phyloP scores from a whole-genome alignment of 177 flowering plant genomes.

The Tripterygium wilfordii region DNA sequence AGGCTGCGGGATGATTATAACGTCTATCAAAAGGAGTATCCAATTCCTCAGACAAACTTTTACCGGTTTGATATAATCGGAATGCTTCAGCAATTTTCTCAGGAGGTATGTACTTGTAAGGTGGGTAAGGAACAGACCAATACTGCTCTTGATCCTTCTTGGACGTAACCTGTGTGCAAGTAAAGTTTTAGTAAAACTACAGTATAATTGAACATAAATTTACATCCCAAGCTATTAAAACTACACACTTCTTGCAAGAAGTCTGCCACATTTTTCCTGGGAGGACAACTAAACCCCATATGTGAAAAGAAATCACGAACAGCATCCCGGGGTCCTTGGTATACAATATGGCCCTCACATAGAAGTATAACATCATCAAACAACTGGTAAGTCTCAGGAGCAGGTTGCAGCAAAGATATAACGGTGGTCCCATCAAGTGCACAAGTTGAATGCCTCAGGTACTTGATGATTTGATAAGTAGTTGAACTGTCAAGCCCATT shows the following conservation, averaged over 20 bases:
- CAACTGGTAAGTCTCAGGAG: constrained; percentile 84
- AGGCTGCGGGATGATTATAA: constrained; percentile 77
- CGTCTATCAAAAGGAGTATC: constrained; percentile 62
- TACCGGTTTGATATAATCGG: constrained; percentile 52
- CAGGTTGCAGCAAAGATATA: constrained; percentile 81
- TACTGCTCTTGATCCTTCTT: constrained; percentile 92
- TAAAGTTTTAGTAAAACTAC: constrained; percentile 3
- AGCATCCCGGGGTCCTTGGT: constrained; percentile 74
- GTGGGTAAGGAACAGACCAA: constrained; percentile 54
- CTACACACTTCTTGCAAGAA: constrained; percentile 87
- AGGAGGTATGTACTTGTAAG: constrained; percentile 62
- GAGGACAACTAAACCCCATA: constrained; percentile 83
- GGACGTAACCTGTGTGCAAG: constrained; percentile 59
- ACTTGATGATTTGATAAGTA: constrained; percentile 77
- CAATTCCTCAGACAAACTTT: constrained; percentile 47
- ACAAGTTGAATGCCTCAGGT: constrained; percentile 67
- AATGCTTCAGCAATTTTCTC: constrained; percentile 78
- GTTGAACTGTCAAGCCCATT: constrained; percentile 94
- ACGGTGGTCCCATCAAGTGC: constrained; percentile 84
- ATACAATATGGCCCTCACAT: constrained; percentile 79
- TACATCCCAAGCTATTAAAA: constrained; percentile 1
- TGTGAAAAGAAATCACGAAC: constrained; percentile 64
- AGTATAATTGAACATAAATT: background rate
- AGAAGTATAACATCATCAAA: constrained; percentile 87
- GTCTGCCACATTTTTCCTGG: constrained; percentile 80